Evolutionary conservation across 75 land plant genomes (phyloP), one percentile per base, ranked within the genome.

Genomic region (Pinus taeda): DNA sequence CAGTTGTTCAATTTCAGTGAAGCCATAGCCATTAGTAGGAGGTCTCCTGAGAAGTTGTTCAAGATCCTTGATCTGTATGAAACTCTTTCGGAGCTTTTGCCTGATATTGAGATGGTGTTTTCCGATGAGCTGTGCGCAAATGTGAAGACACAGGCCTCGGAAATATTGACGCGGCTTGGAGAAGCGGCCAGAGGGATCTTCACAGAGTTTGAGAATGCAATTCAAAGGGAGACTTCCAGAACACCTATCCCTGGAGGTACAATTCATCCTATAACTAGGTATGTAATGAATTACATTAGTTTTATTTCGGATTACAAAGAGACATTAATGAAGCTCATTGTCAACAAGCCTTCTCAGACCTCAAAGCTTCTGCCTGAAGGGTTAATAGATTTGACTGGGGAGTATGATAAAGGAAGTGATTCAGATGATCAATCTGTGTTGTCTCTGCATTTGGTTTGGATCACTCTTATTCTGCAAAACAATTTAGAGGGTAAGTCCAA

Each of bases 21-120:
- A 59, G 95, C 97, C 0, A 83, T 94, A 20, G 88, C 92, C 64
- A 90, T 92, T 36, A 82, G 90, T 57, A 69, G 84, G 29, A 59
- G 95, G 49, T 81, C 89, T 22, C 88, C 95, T 12, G 97, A 94
- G 82, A 94, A 85, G 88, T 83, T 94, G 45, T 92, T 94, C 82
- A 92, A 87, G 82, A 87, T 90, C 33, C 82, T 94, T 58, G 97
- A 94, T 70, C 79, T 94, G 76, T 90, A 94, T 74, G 97, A 94
- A 75, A 79, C 81, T 22, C 66, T 94, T 56, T 72, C 74, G 15
- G 97, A 88, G n/a, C 81, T 90, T 71, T 60, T 90, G 37, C 70
- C 70, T 3, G 80, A 78, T 59, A 24, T 81, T 15, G 74, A 81
- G 29, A 30, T 65, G 9, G 53, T 92, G 24, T 88, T 92, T 57